Evolutionary conservation across 2,329 filamentous ascomycete species (phyloP).

Genomic region (Talaromyces sp.): DNA sequence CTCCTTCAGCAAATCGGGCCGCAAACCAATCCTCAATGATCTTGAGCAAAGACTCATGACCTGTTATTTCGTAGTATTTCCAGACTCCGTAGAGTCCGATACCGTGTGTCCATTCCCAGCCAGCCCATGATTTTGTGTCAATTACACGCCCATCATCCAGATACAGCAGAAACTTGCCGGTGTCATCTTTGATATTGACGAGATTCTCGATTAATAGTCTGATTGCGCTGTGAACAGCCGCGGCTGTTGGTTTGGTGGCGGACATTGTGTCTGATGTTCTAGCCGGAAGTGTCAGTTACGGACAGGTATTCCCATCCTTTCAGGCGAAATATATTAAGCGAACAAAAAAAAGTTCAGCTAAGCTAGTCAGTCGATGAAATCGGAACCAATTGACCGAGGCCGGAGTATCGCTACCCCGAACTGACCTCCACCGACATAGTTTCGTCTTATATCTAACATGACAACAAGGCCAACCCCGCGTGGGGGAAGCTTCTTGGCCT

Average conservation of each 20-base stretch:
- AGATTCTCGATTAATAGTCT: constrained; percentile 68
- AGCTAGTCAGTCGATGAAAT: not conserved
- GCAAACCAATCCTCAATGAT: constrained; percentile 73
- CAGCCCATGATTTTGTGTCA: constrained; percentile 74
- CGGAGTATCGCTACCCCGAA: constrained; percentile 20
- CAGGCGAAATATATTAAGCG: not conserved
- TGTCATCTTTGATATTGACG: constrained; percentile 72
- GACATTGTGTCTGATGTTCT: constrained; percentile 19
- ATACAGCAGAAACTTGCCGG: constrained; percentile 68
- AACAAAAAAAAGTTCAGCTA: not conserved
- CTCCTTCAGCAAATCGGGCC: constrained; percentile 64
- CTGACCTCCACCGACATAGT: not conserved
- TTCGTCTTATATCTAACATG: constrained; percentile 32
- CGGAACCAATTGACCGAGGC: constrained; percentile 14
- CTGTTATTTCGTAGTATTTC: constrained; percentile 74
- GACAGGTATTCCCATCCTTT: not conserved
- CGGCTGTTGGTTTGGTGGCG: constrained; percentile 22
- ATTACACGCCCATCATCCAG: constrained; percentile 72
- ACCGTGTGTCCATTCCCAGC: constrained; percentile 79
- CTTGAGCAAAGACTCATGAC: constrained; percentile 56
- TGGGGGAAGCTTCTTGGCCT: not conserved
- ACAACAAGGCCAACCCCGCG: constrained; percentile 43
- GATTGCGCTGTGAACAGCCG: constrained; percentile 55
- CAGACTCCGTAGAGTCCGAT: constrained; percentile 77
- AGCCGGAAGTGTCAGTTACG: not conserved